Conservation (phyloP, 768 basidiomycete genomes). For the Candolleomyces aberdarensis region DNA sequence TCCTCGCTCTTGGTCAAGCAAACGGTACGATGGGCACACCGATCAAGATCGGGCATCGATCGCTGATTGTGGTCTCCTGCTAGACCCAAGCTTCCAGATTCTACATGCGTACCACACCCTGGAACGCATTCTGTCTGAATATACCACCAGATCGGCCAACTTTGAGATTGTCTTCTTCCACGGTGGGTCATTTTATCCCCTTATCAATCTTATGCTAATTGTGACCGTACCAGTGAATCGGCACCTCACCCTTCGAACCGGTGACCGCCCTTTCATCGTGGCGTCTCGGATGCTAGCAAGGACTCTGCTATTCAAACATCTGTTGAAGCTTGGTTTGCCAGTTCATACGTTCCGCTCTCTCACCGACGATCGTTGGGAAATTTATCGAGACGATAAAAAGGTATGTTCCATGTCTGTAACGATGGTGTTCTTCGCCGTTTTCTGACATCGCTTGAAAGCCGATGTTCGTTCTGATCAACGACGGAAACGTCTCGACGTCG, state of each 20-base stretch:
- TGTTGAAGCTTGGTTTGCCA: slow-evolving; percentile 35
- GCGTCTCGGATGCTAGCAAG: slow-evolving; percentile 54
- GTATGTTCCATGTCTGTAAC: slow-evolving; percentile 9
- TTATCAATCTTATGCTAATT: neutral
- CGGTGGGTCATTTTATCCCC: slow-evolving; percentile 27
- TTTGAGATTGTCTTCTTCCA: slow-evolving; percentile 69
- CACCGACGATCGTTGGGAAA: slow-evolving; percentile 46
- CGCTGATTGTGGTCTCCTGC: neutral
- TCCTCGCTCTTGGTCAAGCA: slow-evolving; percentile 54
- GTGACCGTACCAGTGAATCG: slow-evolving; percentile 33
- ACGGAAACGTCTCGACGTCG: slow-evolving; percentile 36
- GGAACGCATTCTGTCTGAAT: slow-evolving; percentile 49
- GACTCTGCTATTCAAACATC: slow-evolving; percentile 47
- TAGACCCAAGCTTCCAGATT: slow-evolving; percentile 59
- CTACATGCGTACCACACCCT: slow-evolving; percentile 56
- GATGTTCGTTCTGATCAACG: slow-evolving; percentile 62
- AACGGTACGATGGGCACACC: slow-evolving; percentile 30
- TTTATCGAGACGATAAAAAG: slow-evolving; percentile 39
- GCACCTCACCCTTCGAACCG: slow-evolving; percentile 40
- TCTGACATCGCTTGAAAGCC: slow-evolving; percentile 36
- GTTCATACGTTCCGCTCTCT: slow-evolving; percentile 46
- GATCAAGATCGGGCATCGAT: neutral
- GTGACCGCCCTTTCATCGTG: slow-evolving; percentile 28
- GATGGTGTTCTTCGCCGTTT: too few species aligned
- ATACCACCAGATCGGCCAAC: slow-evolving; percentile 45